phyloP scores from a whole-genome alignment of 176 grass and related monocot species.

The Bothriochloa decipiens region DNA sequence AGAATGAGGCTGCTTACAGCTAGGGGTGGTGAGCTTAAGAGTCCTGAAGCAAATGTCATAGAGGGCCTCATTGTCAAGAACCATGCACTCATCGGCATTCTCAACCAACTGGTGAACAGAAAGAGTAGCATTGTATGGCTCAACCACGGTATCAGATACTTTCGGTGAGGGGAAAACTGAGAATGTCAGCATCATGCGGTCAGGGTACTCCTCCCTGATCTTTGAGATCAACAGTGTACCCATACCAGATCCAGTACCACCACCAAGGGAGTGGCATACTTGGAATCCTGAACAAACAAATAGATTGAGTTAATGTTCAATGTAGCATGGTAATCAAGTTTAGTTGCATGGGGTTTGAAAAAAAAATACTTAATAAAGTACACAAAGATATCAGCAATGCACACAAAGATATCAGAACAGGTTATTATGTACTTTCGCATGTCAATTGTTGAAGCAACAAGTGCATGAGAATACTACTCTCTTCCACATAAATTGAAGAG shows the following conservation, averaged over 20 bases:
- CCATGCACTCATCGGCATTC: constrained; percentile 84
- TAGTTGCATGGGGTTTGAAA: background rate
- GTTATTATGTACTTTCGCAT: background rate
- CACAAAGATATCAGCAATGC: background rate
- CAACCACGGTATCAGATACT: constrained; percentile 79
- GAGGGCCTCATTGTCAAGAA: constrained; percentile 73
- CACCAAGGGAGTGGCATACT: constrained; percentile 74
- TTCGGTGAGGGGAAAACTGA: constrained; percentile 73
- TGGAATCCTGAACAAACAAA: constrained; percentile 61
- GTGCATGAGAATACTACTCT: background rate
- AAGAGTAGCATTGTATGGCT: constrained; percentile 78
- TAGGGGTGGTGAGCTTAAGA: constrained; percentile 70
- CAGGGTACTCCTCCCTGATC: constrained; percentile 83
- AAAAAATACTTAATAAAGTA: background rate
- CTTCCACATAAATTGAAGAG: background rate
- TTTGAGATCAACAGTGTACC: constrained; percentile 80
- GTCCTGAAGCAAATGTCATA: constrained; percentile 80
- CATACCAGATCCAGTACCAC: constrained; percentile 84
- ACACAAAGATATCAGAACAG: background rate
- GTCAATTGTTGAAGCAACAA: background rate
- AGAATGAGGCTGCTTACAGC: constrained; percentile 49
- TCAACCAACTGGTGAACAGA: constrained; percentile 80
- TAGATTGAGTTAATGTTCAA: background rate
- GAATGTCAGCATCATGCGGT: constrained; percentile 82
- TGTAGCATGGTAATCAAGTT: background rate